phyloP scores from a whole-genome alignment of 1,284 basidiomycete genomes.

The Stygiomarasmius scandens region DNA sequence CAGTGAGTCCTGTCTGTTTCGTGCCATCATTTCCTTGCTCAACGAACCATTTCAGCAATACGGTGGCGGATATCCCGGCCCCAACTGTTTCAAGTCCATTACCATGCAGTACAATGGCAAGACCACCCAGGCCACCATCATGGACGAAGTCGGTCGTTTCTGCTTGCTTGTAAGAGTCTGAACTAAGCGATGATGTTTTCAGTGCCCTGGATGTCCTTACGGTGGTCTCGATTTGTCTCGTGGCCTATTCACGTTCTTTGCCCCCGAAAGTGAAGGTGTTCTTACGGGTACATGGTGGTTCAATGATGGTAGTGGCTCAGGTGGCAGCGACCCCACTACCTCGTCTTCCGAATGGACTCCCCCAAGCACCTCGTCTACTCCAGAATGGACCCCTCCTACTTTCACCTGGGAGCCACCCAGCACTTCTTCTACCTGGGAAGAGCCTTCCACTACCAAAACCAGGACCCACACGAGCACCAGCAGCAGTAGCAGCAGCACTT shows the following conservation, averaged over 20 bases:
- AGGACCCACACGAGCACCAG: constrained; percentile 26
- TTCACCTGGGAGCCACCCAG: constrained; percentile 1
- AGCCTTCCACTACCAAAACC: constrained; percentile 26
- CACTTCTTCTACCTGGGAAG: constrained; percentile 21
- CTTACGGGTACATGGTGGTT: constrained; percentile 63
- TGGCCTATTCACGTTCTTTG: constrained; percentile 72
- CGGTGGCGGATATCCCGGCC: constrained; percentile 57
- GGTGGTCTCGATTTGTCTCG: constrained; percentile 80
- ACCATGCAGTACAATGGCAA: constrained; percentile 69
- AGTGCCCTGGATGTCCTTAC: constrained; percentile 74
- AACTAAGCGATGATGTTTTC: constrained; percentile 6
- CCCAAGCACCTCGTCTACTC: constrained; percentile 16
- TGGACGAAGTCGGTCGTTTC: constrained; percentile 55
- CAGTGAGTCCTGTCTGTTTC: constrained; percentile 21
- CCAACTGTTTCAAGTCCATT: constrained; percentile 64
- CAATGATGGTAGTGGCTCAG: constrained; percentile 34
- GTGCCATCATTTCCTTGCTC: neutral
- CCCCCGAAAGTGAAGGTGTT: constrained; percentile 48
- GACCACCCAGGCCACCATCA: constrained; percentile 61
- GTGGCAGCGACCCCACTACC: constrained; percentile 23
- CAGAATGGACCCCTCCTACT: constrained; percentile 25
- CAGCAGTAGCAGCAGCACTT: constrained; percentile 28
- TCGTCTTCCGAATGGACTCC: constrained; percentile 24
- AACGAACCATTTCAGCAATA: constrained; percentile 38
- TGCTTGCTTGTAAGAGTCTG: neutral